These are phyloP conservation scores for Botryobasidium botryosum DNA, from an alignment of 768 basidiomycete genomes.

Conservation along the genomic window DNA sequence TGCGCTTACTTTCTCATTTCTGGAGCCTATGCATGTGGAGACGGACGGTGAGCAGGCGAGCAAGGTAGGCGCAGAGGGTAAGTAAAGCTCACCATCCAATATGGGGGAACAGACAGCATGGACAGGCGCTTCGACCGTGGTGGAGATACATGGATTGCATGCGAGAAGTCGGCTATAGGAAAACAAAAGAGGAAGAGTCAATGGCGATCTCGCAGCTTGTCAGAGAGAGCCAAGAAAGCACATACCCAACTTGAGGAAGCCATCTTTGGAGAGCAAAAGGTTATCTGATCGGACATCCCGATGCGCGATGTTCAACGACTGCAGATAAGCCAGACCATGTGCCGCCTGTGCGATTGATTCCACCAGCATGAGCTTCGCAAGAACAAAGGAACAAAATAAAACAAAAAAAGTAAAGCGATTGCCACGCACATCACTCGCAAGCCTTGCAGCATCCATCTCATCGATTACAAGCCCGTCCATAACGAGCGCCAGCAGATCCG, in stretches of 20 bases:
- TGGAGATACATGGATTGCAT: slow-evolving; percentile 34
- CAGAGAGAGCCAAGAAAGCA: slow-evolving; percentile 10
- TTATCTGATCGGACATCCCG: slow-evolving; percentile 78
- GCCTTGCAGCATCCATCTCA: slow-evolving; percentile 55
- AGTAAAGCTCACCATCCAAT: slow-evolving; percentile 9
- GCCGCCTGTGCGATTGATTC: too few species aligned
- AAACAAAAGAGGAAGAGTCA: background rate
- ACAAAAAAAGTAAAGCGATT: slow-evolving; percentile 2
- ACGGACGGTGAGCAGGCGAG: background rate
- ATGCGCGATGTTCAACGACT: slow-evolving; percentile 52
- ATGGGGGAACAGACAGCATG: slow-evolving; percentile 9
- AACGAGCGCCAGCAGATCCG: slow-evolving; percentile 50
- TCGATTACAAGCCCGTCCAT: slow-evolving; percentile 40
- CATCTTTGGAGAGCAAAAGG: slow-evolving; percentile 47
- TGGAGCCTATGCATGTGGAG: slow-evolving; percentile 36
- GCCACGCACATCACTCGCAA: slow-evolving; percentile 54
- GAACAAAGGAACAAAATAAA: slow-evolving; percentile 2
- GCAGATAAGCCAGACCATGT: slow-evolving; percentile 50
- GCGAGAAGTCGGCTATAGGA: slow-evolving; percentile 59
- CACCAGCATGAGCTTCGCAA: slow-evolving; percentile 37
- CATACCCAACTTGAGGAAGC: slow-evolving; percentile 60
- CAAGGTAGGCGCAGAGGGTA: background rate
- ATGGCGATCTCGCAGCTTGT: background rate
- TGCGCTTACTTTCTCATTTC: slow-evolving; percentile 49
- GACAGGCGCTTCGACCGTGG: slow-evolving; percentile 3